These are phyloP conservation scores for Podospora didyma DNA, from an alignment of 495 filamentous ascomycete genomes.

Conservation along the genomic window DNA sequence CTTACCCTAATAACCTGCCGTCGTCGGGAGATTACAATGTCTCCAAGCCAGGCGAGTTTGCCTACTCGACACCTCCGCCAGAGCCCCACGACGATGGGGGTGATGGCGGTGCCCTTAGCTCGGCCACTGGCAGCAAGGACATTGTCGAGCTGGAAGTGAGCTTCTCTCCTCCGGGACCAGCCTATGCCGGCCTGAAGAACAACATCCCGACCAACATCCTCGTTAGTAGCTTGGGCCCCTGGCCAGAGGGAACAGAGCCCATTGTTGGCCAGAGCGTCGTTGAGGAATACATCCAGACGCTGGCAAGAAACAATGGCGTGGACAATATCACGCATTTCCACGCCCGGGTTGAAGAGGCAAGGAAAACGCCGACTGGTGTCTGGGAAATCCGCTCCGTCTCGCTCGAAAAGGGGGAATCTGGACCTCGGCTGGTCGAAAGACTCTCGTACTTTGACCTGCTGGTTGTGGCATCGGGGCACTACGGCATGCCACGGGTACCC, in stretches of 20 bases:
- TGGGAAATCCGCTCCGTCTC: conserved; percentile 50
- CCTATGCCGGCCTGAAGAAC: conserved; percentile 59
- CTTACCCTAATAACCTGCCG: conserved; percentile 51
- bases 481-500: conserved; percentile 54
- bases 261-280: conserved; percentile 53
- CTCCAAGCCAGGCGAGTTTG: conserved; percentile 16
- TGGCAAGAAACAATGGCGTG: conserved; percentile 45
- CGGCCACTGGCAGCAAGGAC: background rate
- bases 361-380: conserved; percentile 34
- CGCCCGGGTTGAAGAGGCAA: conserved; percentile 53
- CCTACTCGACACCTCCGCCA: conserved; percentile 14
- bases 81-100: background rate
- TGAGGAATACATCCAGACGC: conserved; percentile 57
- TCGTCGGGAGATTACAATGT: conserved; percentile 22
- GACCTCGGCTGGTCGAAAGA: conserved; percentile 7
- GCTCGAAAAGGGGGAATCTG: conserved; percentile 24
- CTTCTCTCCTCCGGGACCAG: conserved; percentile 38
- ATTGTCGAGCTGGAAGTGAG: conserved; percentile 11
- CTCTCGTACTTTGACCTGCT: conserved; percentile 51
- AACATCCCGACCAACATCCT: conserved; percentile 63
- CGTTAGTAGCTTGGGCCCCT: conserved; percentile 53
- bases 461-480: conserved; percentile 57
- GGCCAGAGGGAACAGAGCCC: conserved; percentile 55
- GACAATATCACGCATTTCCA: conserved; percentile 48
- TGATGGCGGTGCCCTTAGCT: background rate